Evolutionary conservation across 805 yeast species (phyloP), one percentile per base, ranked within the genome.

Genomic region (Saccharomyces cerevisiae): DNA sequence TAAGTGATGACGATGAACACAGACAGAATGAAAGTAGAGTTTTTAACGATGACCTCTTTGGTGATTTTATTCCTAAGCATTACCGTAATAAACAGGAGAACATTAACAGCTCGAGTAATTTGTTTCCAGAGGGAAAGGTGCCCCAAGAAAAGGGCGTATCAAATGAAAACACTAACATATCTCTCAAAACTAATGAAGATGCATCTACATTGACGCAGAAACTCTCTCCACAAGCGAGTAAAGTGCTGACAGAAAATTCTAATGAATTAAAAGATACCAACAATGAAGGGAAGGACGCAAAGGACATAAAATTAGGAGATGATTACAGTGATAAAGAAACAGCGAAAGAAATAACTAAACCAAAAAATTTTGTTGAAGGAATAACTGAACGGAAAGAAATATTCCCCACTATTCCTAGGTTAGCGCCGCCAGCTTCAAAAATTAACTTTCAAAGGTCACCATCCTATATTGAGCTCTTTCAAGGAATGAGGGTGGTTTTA

Each of bases 1-100:
- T 22, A 6, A 13, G 17, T n/a, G 24, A 17, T 36, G 8, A 36
- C 8, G 24, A 36, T 10, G 43, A 36, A 36, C 10, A 10, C 22
- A 36, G 17, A 36, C 43, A 36, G 24, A 36, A 36, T 36, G 50
- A 64, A 47, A 62, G 65, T 46, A 57, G 58, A 50, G 51, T 66
- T 1, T 69, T 67, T 52, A 61, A 67, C 41, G 64, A 61, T 46
- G 72, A 69, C 46, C 55, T 66, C 8, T 69, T 61, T 52, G 70
- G 68, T 17, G 70, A 65, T 29, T 59, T 64, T 26, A 51, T 52
- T 28, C 50, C 55, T 4, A 56, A 50, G 17, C 41, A 27, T 8
- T n/a, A 47, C 14, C 3, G 13, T 10, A n/a, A 3, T 11, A 14
- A 26, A 6, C 46, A 41, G 28, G 28, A 24, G 22, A 4, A 28